Base-by-base conservation (phyloP, 140 eudicot species). In the Oenanthe javanica region DNA sequence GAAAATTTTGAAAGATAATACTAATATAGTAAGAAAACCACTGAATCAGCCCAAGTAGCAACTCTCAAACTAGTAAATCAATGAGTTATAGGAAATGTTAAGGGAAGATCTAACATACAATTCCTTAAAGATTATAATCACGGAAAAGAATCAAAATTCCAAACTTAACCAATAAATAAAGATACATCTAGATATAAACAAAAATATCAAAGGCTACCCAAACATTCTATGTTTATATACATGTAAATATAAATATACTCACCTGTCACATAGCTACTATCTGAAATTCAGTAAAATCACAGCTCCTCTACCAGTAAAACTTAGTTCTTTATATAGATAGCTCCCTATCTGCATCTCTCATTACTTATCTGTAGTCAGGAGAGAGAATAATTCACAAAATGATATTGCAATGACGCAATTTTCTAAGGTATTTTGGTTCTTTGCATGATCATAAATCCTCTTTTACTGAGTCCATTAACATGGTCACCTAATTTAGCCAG, bases 391-490 rank as follows among this genome's bases (percentile, higher is more conserved):
- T 31, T 31, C 31, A 31, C 31, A 31, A 31, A 31, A 31, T 31
- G 31, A 31, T 31, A 31, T 31, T 31, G 63, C 38, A 18, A 25
- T 12, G 46, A 72, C 9, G n/a, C n/a, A 25, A 21, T 38, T 70
- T 63, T 59, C 31, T 85, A 91, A 69, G 94, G 84, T 80, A 94
- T 94, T 82, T 90, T 95, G 36, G 97, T 88, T 81, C 96, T 87
- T 81, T 95, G 98, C 97, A 89, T 88, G 54, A 92, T 81, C 97
- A 92, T 80, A 80, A 92, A 95, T 86, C 94, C 96, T 79, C 89
- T 89, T 74, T 84, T 86, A 59, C 91, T 80, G 46, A 88, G 85
- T 21, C 92, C 97, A 69, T 88, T 95, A 19, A 88, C 88, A 67
- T 93, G 92, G 80, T 95, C 98, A 36, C 96, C 83, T 43, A 95